Base-by-base conservation (phyloP, 495 filamentous ascomycete genomes). In the Glarea lozoyensis region DNA sequence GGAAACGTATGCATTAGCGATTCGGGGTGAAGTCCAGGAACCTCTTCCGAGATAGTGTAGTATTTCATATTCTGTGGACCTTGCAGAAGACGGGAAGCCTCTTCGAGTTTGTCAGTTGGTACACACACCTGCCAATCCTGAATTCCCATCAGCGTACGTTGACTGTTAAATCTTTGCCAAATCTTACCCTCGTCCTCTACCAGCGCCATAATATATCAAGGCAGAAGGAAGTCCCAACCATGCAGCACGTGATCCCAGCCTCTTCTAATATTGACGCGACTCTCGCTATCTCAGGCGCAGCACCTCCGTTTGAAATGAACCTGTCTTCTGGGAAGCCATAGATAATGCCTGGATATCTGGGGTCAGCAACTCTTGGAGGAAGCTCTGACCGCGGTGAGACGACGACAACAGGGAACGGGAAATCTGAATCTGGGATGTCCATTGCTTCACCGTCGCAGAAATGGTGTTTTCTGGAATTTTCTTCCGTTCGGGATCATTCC, bases 1-100 rank as follows among this genome's bases (percentile, higher is more conserved):
- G 34, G 43, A 41, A 39, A 46, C 11, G 43, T 42, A 22, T 42
- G 43, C n/a, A 43, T n/a, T n/a, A 46, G 19, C n/a, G 38, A 39
- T 4, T 27, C 5, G 9, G 37, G 37, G 11, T 40, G 37, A n/a
- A n/a, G n/a, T n/a, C n/a, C n/a, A n/a, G n/a, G n/a, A 16, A 35
- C 15, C 5, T 9, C 5, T 16, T 15, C 10, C 10, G 32, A 15
- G 17, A 5, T 5, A 10, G 32, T 10, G 15, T 35, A 35, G 7
- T 35, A 15, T 5, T 16, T 5, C 7, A 9, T 10, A 6, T 5
- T 6, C 6, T 6, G 32, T 16, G 6, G 10, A 5, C 6, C 15
- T 6, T 35, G 32, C 6, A 35, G 17, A 35, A 35, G 32, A 11
- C 6, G 17, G 6, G 9, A 6, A 9, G 32, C 32, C 10, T 9